Conservation (phyloP, 73 alveolate species). For the Durusdinium trenchii region DNA sequence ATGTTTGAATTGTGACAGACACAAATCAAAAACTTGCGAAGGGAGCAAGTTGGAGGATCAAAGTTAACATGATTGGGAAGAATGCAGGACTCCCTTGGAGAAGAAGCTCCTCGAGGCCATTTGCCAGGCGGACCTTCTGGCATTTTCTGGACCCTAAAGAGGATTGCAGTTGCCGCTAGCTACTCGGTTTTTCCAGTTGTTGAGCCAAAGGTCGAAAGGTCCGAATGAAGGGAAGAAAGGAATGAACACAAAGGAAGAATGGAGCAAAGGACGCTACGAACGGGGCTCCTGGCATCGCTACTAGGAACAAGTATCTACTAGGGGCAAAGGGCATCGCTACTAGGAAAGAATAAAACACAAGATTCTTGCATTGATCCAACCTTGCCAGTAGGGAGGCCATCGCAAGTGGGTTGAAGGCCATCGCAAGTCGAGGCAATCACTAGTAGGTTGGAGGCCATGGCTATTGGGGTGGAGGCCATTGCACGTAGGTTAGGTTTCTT, state of each 20-base stretch:
- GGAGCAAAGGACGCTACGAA: too few species aligned
- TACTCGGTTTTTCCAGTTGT: too few species aligned
- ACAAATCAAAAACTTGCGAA: too few species aligned
- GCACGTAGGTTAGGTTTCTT: too few species aligned
- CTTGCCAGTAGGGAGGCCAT: not conserved
- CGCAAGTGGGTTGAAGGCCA: too few species aligned
- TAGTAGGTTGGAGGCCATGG: too few species aligned
- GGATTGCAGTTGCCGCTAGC: too few species aligned
- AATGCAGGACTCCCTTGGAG: slow-evolving; percentile 59
- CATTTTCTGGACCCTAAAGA: not conserved
- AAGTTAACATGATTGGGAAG: not conserved
- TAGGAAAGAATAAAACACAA: not conserved
- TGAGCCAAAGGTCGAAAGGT: too few species aligned
- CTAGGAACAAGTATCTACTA: not conserved
- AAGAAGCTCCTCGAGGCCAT: slow-evolving; percentile 54
- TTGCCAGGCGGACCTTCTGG: slow-evolving; percentile 44
- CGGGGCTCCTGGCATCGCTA: not conserved
- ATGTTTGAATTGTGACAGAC: not conserved
- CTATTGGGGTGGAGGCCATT: too few species aligned
- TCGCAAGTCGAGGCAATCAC: too few species aligned
- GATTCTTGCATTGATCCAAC: not conserved
- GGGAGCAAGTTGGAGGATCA: too few species aligned
- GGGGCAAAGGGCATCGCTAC: not conserved
- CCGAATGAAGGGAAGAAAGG: too few species aligned
- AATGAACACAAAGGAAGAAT: not conserved